These are phyloP conservation scores for Meyerozyma elateridarum DNA, from an alignment of 1,139 yeast species.

Conservation along the genomic window DNA sequence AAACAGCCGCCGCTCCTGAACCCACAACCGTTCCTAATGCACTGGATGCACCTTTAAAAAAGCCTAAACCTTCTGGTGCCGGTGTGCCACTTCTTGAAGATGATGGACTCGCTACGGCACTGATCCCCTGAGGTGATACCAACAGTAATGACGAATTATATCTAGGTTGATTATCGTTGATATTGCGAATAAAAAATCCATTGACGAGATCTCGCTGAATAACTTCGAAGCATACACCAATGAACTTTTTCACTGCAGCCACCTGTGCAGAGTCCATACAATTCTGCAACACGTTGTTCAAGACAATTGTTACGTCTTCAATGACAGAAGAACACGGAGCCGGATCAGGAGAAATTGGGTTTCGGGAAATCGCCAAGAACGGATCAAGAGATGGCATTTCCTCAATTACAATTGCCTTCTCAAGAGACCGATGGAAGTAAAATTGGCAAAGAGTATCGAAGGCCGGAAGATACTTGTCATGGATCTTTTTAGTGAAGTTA, in stretches of 20 bases:
- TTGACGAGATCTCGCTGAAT: conserved; percentile 35
- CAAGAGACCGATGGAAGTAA: conserved; percentile 73
- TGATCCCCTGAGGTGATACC: conserved; percentile 11
- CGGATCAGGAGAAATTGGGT: conserved; percentile 36
- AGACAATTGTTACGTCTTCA: conserved; percentile 75
- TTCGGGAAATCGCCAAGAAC: conserved; percentile 17
- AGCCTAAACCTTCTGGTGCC: conserved; percentile 34
- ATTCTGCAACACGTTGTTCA: conserved; percentile 61
- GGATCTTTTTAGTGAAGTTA: conserved; percentile 56
- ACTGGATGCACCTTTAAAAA: conserved; percentile 43
- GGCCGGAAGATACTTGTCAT: conserved; percentile 49
- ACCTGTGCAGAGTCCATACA: conserved; percentile 59
- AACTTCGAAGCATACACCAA: conserved; percentile 29
- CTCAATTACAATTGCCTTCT: conserved; percentile 76
- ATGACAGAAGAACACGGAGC: conserved; percentile 79
- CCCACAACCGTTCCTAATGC: conserved; percentile 46
- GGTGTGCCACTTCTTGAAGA: conserved; percentile 34
- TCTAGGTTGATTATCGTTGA: conserved; percentile 55
- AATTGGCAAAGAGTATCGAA: conserved; percentile 62
- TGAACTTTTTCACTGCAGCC: conserved; percentile 46
- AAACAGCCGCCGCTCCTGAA: conserved; percentile 20
- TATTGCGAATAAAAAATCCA: conserved; percentile 43
- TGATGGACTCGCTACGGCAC: conserved; percentile 21
- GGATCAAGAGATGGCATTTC: conserved; percentile 54
- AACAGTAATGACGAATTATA: conserved; percentile 37